Evolutionary conservation across 176 grass and related monocot genomes (phyloP).

Genomic region (Carex pumila): DNA sequence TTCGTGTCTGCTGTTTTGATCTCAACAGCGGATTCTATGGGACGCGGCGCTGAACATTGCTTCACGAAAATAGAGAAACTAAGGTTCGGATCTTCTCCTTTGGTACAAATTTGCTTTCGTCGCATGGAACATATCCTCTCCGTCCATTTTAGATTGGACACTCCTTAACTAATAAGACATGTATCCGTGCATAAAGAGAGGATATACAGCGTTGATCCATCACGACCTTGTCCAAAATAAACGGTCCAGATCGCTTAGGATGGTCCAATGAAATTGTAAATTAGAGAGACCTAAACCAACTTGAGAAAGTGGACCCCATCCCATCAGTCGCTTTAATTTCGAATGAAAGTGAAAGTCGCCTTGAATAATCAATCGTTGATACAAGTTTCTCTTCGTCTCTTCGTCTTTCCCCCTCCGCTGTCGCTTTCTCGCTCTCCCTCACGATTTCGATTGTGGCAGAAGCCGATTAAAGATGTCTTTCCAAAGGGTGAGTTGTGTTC

Average conservation of each 20-base stretch:
- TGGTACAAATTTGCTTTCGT: too few relatives aligned
- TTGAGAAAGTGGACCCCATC: background rate
- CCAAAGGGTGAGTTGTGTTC: background rate
- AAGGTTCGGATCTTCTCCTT: background rate
- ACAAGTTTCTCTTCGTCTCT: background rate
- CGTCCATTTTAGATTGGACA: background rate
- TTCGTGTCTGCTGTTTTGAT: background rate
- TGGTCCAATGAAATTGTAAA: too few relatives aligned
- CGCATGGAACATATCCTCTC: rapidly evolving
- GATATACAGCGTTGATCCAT: background rate
- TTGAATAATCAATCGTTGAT: background rate
- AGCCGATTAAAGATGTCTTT: background rate
- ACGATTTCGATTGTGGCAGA: background rate
- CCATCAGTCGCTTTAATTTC: conserved; percentile 4
- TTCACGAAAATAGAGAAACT: background rate
- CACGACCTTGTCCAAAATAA: background rate
- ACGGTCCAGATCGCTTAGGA: background rate
- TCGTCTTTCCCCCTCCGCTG: background rate
- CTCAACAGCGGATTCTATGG: background rate
- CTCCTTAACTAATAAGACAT: background rate
- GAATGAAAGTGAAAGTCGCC: background rate
- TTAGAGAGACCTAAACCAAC: background rate
- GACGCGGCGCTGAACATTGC: conserved; percentile 11
- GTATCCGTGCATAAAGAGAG: background rate
- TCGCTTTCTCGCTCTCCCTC: background rate